phyloP scores from a whole-genome alignment of 768 basidiomycete genomes.

The Serendipita sp. region DNA sequence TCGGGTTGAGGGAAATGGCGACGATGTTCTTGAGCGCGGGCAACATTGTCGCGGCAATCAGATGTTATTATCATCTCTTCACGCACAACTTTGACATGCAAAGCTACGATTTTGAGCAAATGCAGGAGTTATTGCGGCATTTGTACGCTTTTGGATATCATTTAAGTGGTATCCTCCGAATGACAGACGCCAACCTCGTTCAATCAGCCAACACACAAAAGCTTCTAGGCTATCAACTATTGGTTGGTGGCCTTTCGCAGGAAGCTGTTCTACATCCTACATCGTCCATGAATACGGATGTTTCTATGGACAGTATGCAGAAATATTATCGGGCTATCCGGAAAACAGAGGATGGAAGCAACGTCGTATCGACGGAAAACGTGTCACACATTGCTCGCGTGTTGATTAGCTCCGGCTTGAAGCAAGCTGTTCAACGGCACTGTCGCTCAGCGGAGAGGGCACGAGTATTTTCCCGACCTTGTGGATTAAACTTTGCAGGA shows the following conservation, averaged over 20 bases:
- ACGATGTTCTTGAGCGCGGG: background rate
- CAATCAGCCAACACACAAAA: background rate
- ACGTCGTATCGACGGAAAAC: background rate
- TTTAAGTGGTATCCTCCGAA: background rate
- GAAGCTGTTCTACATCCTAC: background rate
- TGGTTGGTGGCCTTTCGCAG: too few relatives aligned
- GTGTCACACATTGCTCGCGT: background rate
- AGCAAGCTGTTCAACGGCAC: background rate
- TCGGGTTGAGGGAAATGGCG: background rate
- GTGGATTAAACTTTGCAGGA: background rate
- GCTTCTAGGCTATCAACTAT: background rate
- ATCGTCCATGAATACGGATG: background rate
- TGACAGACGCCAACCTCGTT: background rate
- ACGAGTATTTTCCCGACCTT: background rate
- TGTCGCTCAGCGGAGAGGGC: background rate
- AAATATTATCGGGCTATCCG: background rate
- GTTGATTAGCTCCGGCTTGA: background rate
- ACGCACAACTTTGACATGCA: background rate
- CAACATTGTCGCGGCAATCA: background rate
- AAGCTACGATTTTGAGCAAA: background rate
- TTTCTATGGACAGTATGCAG: background rate
- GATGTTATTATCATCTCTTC: background rate
- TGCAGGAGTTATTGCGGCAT: background rate
- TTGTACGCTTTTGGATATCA: background rate
- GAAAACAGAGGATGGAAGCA: background rate